Evolutionary conservation across 1,284 basidiomycete genomes (phyloP).

Genomic region (Rugosomyces carneus): DNA sequence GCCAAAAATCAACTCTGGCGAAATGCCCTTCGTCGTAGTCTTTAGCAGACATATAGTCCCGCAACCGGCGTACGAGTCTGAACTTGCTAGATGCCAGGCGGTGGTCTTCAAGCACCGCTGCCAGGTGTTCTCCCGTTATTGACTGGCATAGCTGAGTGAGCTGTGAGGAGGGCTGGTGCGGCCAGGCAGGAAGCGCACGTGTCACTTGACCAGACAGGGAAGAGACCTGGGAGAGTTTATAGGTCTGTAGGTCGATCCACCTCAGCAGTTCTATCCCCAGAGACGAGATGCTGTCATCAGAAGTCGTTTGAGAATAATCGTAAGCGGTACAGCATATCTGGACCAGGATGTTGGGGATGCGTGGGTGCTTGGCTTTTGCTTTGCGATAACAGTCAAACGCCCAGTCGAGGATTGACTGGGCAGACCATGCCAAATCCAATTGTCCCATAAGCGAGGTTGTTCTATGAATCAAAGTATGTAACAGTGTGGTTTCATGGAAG

Average conservation of each 20-base stretch:
- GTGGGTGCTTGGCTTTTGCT: conserved; percentile 34
- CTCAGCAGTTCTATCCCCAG: conserved; percentile 43
- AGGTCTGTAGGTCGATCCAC: conserved; percentile 60
- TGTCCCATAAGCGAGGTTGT: conserved; percentile 62
- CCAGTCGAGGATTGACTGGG: conserved; percentile 77
- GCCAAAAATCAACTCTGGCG: conserved; percentile 69
- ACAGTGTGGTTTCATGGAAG: conserved; percentile 52
- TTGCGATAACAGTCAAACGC: conserved; percentile 49
- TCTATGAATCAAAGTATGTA: conserved; percentile 66
- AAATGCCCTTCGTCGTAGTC: conserved; percentile 42
- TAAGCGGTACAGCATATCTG: conserved; percentile 56
- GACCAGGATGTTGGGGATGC: conserved; percentile 60
- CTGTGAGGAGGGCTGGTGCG: conserved; percentile 44
- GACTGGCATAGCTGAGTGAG: conserved; percentile 40
- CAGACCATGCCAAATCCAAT: conserved; percentile 59
- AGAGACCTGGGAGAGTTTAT: conserved; percentile 33
- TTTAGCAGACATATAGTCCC: conserved; percentile 35
- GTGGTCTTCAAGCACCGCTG: conserved; percentile 47
- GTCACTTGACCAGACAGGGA: conserved; percentile 39
- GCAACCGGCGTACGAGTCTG: conserved; percentile 59
- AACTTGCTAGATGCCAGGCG: conserved; percentile 67
- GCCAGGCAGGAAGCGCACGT: conserved; percentile 67
- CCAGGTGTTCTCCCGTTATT: conserved; percentile 41
- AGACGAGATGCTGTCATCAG: conserved; percentile 23
- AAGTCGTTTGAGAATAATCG: conserved; percentile 36